These are phyloP conservation scores for Pisolithus marmoratus DNA, from an alignment of 768 basidiomycete species.

Conservation along the genomic window DNA sequence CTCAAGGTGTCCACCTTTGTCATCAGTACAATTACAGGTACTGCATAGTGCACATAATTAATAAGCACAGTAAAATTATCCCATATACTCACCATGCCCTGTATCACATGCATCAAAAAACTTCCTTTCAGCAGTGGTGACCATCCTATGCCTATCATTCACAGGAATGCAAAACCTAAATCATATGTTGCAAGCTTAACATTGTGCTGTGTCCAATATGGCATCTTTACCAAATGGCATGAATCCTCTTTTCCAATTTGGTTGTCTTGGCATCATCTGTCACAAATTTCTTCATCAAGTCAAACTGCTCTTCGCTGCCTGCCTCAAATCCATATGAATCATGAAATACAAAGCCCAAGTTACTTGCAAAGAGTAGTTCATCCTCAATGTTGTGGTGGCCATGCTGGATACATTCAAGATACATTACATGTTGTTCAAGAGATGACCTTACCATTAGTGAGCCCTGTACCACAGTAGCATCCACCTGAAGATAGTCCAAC, in stretches of 20 bases:
- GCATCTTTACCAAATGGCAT: conserved; percentile 28
- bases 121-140: conserved; percentile 22
- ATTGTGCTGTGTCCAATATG: neutral
- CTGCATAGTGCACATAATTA: too few species aligned
- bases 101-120: conserved; percentile 25
- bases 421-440: neutral
- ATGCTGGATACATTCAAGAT: conserved; percentile 1
- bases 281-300: too few species aligned
- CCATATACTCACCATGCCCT: conserved; percentile 2
- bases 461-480: neutral
- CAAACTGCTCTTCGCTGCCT: too few species aligned
- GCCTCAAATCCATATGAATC: too few species aligned
- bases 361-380: too few species aligned
- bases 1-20: too few species aligned
- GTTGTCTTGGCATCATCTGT: too few species aligned
- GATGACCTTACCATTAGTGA: neutral
- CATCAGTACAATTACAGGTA: conserved; percentile 33
- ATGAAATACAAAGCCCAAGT: too few species aligned
- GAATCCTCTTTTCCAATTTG: too few species aligned
- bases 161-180: conserved; percentile 36
- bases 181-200: neutral
- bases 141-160: conserved; percentile 18
- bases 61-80: too few species aligned
- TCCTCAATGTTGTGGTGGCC: conserved; percentile 30
- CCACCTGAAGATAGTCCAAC: too few species aligned